A percentile compares a stretch with the other conserved stretches of the same genome.
Evolutionary conservation across 495 filamentous ascomycete species (phyloP).

Genomic region (Xylaria intraflava): DNA sequence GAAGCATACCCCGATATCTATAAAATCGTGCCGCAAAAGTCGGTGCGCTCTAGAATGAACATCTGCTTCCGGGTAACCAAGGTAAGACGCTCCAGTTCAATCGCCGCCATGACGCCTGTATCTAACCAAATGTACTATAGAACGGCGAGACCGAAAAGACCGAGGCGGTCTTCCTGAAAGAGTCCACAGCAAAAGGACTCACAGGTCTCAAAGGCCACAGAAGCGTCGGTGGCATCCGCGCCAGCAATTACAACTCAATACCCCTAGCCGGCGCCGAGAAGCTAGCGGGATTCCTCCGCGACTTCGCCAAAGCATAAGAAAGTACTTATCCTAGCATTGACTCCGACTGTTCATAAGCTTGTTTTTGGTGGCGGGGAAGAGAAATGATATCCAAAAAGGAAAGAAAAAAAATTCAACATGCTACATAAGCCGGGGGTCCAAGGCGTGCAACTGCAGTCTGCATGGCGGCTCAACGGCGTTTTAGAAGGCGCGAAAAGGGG

Average conservation of each 20-base stretch:
- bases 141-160: constrained; percentile 18
- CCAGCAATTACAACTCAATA: constrained; percentile 57
- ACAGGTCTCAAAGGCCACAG: constrained; percentile 67
- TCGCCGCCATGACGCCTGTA: not conserved
- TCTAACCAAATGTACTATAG: not conserved
- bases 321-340: too few relatives aligned
- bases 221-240: constrained; percentile 57
- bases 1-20: constrained; percentile 52
- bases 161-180: constrained; percentile 66
- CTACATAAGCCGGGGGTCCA: too few relatives aligned
- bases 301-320: constrained; percentile 43
- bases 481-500: not conserved
- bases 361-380: not conserved
- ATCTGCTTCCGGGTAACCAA: constrained; percentile 65
- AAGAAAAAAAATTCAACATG: not conserved
- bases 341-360: too few relatives aligned
- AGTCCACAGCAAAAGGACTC: constrained; percentile 52
- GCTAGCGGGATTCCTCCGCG: constrained; percentile 50
- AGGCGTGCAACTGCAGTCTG: too few relatives aligned
- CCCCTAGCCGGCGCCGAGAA: constrained; percentile 51
- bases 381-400: not conserved
- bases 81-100: constrained; percentile 10
- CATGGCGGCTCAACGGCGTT: constrained; percentile 3
- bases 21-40: constrained; percentile 58
- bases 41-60: constrained; percentile 71